phyloP scores from a whole-genome alignment of 177 flowering plant species.

The Vitis hybrid region DNA sequence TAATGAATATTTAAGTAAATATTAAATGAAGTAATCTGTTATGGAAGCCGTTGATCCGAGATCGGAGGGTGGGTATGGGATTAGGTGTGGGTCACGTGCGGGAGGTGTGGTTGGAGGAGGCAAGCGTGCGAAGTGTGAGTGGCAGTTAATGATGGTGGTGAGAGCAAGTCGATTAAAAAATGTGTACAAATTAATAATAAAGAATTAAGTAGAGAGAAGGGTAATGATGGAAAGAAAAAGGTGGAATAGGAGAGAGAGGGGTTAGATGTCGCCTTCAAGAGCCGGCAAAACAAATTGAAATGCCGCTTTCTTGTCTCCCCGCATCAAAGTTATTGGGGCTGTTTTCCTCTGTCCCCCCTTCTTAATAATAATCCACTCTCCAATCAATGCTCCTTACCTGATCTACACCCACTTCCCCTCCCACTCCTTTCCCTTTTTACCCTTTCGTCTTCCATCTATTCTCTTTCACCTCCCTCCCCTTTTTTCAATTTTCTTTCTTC shows the following conservation, averaged over 20 bases:
- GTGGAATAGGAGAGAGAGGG: background rate
- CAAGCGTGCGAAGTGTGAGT: conserved; percentile 5
- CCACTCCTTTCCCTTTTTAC: conserved; percentile 2
- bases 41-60: background rate
- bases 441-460: conserved; percentile 21
- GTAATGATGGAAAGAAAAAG: conserved; percentile 1
- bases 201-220: conserved; percentile 6
- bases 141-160: background rate
- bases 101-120: conserved; percentile 8
- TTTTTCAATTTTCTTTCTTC: no score
- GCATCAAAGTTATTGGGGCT: conserved; percentile 15
- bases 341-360: conserved; percentile 39
- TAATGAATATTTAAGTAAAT: no score
- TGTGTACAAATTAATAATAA: no score
- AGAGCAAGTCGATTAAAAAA: background rate
- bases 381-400: conserved; percentile 15
- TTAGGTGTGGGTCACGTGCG: background rate
- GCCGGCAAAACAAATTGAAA: conserved; percentile 39
- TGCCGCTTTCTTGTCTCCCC: conserved; percentile 56
- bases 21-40: no score
- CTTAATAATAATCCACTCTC: background rate
- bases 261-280: conserved; percentile 30
- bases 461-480: conserved; percentile 6
- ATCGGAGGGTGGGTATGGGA: background rate
- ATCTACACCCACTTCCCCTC: conserved; percentile 3